phyloP scores from a whole-genome alignment of 2,329 filamentous ascomycete genomes.

The Cytospora chrysosperma region DNA sequence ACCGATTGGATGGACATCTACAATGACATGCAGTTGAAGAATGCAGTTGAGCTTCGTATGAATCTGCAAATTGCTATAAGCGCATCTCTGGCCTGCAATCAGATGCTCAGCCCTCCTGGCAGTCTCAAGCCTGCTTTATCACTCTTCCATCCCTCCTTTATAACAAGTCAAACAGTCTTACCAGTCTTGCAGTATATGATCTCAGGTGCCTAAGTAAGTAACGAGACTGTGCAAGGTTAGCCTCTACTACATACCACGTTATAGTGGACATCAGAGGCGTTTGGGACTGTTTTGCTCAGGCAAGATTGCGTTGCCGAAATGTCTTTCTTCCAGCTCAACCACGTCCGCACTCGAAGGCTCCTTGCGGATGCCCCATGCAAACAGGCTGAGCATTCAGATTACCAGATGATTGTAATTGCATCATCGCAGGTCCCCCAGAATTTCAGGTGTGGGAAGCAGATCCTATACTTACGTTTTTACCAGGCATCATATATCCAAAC shows the following conservation, averaged over 20 bases:
- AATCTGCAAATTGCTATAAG: too few relatives aligned
- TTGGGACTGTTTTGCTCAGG: conserved; percentile 10
- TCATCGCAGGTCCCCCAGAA: conserved; percentile 7
- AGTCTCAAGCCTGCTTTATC: neutral
- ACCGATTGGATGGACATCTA: neutral
- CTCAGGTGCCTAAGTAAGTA: neutral
- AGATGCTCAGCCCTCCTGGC: neutral
- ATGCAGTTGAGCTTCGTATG: neutral
- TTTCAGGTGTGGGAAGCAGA: neutral
- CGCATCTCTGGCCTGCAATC: neutral
- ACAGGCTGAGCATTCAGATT: conserved; percentile 25
- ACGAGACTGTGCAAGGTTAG: conserved; percentile 8
- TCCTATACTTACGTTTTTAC: conserved; percentile 18
- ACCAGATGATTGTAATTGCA: conserved; percentile 23
- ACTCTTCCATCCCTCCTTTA: neutral
- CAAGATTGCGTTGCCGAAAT: conserved; percentile 10
- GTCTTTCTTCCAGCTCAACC: conserved; percentile 24
- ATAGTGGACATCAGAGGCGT: neutral
- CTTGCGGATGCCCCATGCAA: neutral
- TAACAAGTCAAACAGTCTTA: neutral
- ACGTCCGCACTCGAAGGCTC: neutral
- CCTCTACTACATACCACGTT: conserved; percentile 10
- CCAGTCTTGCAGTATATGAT: neutral
- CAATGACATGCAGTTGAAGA: neutral
- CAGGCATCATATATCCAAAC: neutral